Evolutionary conservation across 2,329 filamentous ascomycete genomes (phyloP).

Genomic region (Fusarium bactridioides): DNA sequence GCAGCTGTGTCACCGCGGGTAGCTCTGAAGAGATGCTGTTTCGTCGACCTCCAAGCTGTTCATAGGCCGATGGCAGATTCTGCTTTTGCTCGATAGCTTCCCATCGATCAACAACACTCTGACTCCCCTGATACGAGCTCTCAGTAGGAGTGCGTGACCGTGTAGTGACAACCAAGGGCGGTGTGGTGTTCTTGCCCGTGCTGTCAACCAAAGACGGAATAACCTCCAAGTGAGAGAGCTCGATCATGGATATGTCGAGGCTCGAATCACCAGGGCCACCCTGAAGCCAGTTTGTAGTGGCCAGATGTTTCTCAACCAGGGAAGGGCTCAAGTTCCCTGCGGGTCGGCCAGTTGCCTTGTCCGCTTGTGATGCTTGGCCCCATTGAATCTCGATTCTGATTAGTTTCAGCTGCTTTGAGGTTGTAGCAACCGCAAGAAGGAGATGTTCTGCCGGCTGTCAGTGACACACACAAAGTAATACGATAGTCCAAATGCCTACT

Average conservation of each 20-base stretch:
- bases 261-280: slow-evolving; percentile 53
- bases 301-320: slow-evolving; percentile 64
- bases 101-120: slow-evolving; percentile 85
- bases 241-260: slow-evolving; percentile 61
- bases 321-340: slow-evolving; percentile 59
- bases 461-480: neutral
- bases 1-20: slow-evolving; percentile 55
- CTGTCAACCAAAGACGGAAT: slow-evolving; percentile 71
- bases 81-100: slow-evolving; percentile 75
- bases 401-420: slow-evolving; percentile 75
- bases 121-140: slow-evolving; percentile 67
- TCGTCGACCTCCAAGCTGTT: slow-evolving; percentile 73
- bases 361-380: slow-evolving; percentile 61
- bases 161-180: slow-evolving; percentile 74
- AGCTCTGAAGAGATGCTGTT: slow-evolving; percentile 55
- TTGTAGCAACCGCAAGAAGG: slow-evolving; percentile 72
- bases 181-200: slow-evolving; percentile 60
- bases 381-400: slow-evolving; percentile 79
- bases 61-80: slow-evolving; percentile 76
- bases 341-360: slow-evolving; percentile 60
- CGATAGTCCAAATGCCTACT: slow-evolving; percentile 55
- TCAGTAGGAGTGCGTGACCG: slow-evolving; percentile 68
- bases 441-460: slow-evolving; percentile 57
- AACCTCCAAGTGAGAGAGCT: slow-evolving; percentile 78
- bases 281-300: slow-evolving; percentile 65